Evolutionary conservation across 139 green algal species (phyloP), one percentile per base, ranked within the genome.

Genomic region (Zygnema circumcarinatum): DNA sequence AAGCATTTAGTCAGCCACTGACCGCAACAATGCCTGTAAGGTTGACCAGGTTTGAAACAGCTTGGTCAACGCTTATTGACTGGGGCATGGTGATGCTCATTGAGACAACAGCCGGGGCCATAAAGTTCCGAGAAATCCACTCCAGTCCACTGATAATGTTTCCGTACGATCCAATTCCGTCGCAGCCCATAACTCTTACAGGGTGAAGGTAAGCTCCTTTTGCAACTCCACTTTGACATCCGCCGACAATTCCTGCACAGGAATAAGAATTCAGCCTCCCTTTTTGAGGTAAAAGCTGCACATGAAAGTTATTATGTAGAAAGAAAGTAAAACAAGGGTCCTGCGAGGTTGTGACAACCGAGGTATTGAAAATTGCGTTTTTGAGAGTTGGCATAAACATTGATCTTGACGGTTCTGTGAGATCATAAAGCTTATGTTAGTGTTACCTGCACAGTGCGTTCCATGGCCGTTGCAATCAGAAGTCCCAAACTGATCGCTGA

Each of bases 381-480:
- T n/a, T n/a, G n/a, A n/a, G n/a, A n/a, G n/a, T n/a, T n/a, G n/a
- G n/a, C n/a, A n/a, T n/a, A n/a, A n/a, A n/a, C n/a, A n/a, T n/a
- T n/a, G n/a, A n/a, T n/a, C n/a, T n/a, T n/a, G n/a, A n/a, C n/a
- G n/a, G n/a, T n/a, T n/a, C n/a, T n/a, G n/a, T n/a, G n/a, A n/a
- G n/a, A n/a, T n/a, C n/a, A n/a, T n/a, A n/a, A n/a, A n/a, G n/a
- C n/a, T n/a, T n/a, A n/a, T n/a, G n/a, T n/a, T n/a, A n/a, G n/a
- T n/a, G n/a, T n/a, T 39, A 80, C 80, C 80, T 56, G 83, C 83
- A 39, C 73, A 84, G 41, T 88, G 83, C 0, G 83, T 87, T 42
- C 83, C 83, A 32, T 88, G 83, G n/a, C 83, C 83, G 40, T 88
- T 68, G 74, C 83, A 88, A 52, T 88, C 83, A 0, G 2, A 29